phyloP scores from a whole-genome alignment of 78 protist species.

The Dictyostelium firmibasis region DNA sequence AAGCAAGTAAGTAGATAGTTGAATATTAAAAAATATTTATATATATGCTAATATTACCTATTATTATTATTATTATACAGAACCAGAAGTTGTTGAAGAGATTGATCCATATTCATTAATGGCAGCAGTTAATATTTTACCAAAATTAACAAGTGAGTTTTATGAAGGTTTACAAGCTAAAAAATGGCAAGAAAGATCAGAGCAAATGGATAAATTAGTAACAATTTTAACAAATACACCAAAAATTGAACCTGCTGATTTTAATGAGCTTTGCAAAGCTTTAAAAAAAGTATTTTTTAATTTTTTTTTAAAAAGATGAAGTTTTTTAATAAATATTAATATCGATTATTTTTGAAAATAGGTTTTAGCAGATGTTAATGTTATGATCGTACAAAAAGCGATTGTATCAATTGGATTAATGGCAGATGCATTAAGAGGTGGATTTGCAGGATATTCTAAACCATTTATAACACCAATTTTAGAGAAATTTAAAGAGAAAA shows the following conservation, averaged over 20 bases:
- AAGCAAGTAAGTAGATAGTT: neutral
- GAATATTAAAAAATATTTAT: too few species aligned
- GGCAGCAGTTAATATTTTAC: slow-evolving; percentile 45
- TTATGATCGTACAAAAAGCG: slow-evolving; percentile 43
- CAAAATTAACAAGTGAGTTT: slow-evolving; percentile 41
- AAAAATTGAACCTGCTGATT: slow-evolving; percentile 63
- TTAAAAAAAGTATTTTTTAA: slow-evolving; percentile 40
- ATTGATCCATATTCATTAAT: slow-evolving; percentile 63
- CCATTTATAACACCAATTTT: slow-evolving; percentile 32
- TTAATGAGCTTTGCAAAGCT: slow-evolving; percentile 7
- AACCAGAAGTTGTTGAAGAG: slow-evolving; percentile 26
- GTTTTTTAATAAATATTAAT: too few species aligned
- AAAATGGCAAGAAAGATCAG: slow-evolving; percentile 64
- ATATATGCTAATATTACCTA: too few species aligned
- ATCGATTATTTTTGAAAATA: too few species aligned
- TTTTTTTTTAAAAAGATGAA: neutral
- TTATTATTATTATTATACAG: too few species aligned
- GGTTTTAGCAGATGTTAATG: slow-evolving; percentile 65
- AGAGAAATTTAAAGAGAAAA: slow-evolving; percentile 76
- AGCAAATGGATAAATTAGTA: slow-evolving; percentile 39
- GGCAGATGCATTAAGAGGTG: slow-evolving; percentile 46
- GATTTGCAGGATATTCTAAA: slow-evolving; percentile 11
- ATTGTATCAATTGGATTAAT: slow-evolving; percentile 41
- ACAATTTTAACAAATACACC: slow-evolving; percentile 1
- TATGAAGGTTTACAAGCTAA: slow-evolving; percentile 38